Conservation (phyloP, 2,329 filamentous ascomycete species). For the Xylariaceae sp. region DNA sequence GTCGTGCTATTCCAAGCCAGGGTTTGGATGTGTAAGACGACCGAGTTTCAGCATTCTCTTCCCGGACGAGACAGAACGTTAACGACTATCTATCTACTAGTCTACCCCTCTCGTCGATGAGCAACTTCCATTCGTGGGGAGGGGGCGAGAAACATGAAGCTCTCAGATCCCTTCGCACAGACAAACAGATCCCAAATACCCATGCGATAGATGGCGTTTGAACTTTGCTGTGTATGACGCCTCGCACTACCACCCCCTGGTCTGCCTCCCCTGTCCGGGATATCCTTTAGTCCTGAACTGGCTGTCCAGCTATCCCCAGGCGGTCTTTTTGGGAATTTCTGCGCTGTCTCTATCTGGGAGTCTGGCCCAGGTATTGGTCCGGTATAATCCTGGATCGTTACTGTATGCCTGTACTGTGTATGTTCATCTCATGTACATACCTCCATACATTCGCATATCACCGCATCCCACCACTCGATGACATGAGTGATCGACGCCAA, state of each 20-base stretch:
- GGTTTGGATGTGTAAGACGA: constrained; percentile 13
- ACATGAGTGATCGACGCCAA: constrained; percentile 24
- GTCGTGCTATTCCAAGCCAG: constrained; percentile 18
- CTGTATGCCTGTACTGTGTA: constrained; percentile 26
- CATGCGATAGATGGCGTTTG: background rate
- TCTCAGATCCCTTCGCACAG: constrained; percentile 16
- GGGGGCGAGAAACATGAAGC: constrained; percentile 17
- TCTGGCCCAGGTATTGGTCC: constrained; percentile 26
- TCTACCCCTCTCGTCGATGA: too few relatives aligned
- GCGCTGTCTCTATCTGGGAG: constrained; percentile 19
- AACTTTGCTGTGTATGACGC: constrained; percentile 8
- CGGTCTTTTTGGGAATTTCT: constrained; percentile 23
- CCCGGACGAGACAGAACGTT: too few relatives aligned
- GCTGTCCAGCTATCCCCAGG: constrained; percentile 24
- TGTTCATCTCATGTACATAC: too few relatives aligned
- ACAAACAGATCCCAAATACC: constrained; percentile 8
- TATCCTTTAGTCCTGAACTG: constrained; percentile 19
- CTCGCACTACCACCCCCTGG: constrained; percentile 4
- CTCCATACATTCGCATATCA: too few relatives aligned
- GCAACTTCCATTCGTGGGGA: too few relatives aligned
- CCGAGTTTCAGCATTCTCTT: background rate
- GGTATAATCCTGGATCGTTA: constrained; percentile 21
- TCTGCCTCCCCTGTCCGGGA: background rate
- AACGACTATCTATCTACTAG: too few relatives aligned
- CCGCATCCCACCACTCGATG: constrained; percentile 23